phyloP scores from a whole-genome alignment of 108 stramenopile species.

The Craspedostauros australis region DNA sequence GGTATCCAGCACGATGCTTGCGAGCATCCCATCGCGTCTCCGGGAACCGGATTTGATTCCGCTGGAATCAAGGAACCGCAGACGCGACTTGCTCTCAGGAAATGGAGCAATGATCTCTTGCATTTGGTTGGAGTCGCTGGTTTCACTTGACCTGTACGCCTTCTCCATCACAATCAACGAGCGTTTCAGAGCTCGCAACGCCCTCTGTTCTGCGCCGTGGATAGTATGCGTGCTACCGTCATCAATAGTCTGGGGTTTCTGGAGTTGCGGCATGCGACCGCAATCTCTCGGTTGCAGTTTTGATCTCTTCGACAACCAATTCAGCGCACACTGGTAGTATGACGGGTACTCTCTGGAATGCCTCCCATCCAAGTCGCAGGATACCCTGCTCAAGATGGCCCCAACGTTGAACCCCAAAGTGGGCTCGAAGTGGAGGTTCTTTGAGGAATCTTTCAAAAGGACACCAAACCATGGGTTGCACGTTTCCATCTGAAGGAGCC shows the following conservation, averaged over 20 bases:
- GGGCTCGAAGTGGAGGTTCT: neutral
- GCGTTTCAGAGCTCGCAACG: slow-evolving; percentile 10
- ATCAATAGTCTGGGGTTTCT: too few species aligned
- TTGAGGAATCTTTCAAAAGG: slow-evolving; percentile 1
- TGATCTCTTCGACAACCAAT: slow-evolving; percentile 54
- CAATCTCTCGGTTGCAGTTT: slow-evolving; percentile 62
- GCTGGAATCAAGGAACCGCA: neutral
- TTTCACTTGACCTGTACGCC: too few species aligned
- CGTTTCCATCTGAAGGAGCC: slow-evolving; percentile 24
- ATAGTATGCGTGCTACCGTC: too few species aligned
- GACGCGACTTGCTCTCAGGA: too few species aligned
- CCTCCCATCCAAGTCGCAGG: neutral
- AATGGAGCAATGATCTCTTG: too few species aligned
- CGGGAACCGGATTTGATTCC: slow-evolving; percentile 20
- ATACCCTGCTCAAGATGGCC: slow-evolving; percentile 2
- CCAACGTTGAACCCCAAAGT: slow-evolving; percentile 13
- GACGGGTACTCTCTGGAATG: slow-evolving; percentile 15
- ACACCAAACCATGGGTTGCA: slow-evolving; percentile 53
- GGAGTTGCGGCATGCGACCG: slow-evolving; percentile 40
- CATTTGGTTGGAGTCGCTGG: too few species aligned
- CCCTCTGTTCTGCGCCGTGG: neutral
- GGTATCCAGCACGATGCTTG: slow-evolving; percentile 1
- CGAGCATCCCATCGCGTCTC: slow-evolving; percentile 18
- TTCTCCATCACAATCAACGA: neutral
- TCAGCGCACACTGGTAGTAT: slow-evolving; percentile 59